These are phyloP conservation scores for Phlyctochytrium planicorne DNA, from an alignment of 192 early-diverging fungal genomes.

Conservation along the genomic window DNA sequence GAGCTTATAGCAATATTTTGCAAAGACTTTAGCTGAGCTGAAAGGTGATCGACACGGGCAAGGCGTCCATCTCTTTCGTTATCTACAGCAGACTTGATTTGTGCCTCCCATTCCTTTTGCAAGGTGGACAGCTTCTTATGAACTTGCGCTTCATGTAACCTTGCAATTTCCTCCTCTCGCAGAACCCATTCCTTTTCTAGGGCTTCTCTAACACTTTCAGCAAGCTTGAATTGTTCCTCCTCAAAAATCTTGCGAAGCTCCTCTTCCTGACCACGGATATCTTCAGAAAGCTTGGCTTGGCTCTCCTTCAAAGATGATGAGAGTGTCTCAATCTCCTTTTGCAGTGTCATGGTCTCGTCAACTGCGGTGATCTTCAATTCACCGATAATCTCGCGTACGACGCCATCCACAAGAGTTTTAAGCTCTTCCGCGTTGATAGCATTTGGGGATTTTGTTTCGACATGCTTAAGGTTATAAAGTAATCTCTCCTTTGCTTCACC, in stretches of 20 bases:
- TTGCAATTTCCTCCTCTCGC: too few relatives aligned
- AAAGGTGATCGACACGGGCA: slow-evolving; percentile 79
- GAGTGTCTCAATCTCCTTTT: slow-evolving; percentile 14
- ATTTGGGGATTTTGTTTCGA: too few relatives aligned
- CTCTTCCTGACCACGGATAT: slow-evolving; percentile 2
- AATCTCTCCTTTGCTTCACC: neutral
- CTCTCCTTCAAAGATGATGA: neutral
- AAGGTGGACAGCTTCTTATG: neutral
- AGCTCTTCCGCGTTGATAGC: neutral
- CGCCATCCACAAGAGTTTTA: neutral
- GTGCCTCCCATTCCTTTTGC: slow-evolving; percentile 66
- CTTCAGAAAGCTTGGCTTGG: neutral
- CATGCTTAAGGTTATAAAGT: neutral
- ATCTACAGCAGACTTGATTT: slow-evolving; percentile 80
- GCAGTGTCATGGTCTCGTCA: slow-evolving; percentile 7
- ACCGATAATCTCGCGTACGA: slow-evolving; percentile 5
- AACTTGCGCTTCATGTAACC: too few relatives aligned
- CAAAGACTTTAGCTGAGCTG: slow-evolving; percentile 72
- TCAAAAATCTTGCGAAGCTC: neutral
- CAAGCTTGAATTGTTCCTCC: neutral
- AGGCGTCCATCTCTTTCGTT: slow-evolving; percentile 87
- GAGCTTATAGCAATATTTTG: slow-evolving; percentile 66
- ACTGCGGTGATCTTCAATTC: slow-evolving; percentile 11
- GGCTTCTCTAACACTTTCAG: neutral
- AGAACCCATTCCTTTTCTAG: too few relatives aligned